Evolutionary conservation across 768 basidiomycete species (phyloP), one percentile per base, ranked within the genome.

Genomic region (Xanthoconium stramineum): DNA sequence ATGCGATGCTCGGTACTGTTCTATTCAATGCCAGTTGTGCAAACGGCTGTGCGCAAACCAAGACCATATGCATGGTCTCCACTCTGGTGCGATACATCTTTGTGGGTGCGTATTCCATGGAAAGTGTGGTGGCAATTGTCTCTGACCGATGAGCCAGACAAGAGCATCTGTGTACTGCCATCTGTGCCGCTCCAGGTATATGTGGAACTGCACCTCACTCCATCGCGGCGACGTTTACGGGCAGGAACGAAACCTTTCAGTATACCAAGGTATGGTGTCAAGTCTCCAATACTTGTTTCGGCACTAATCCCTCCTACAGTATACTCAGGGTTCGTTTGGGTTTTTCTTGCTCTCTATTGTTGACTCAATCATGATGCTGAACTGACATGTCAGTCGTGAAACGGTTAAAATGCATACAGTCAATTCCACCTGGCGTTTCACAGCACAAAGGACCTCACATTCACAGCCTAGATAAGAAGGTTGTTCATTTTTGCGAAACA

Each of bases 191-290:
- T 0, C 61, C 64, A 0, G 84, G 85, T 4, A 24, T 24, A 24
- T 24, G 24, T 24, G 24, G 4, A 24, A 24, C 79, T 0, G 72
- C 77, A 0, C 85, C 85, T 0, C 78, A 81, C 50, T 80, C 83
- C 0, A 77, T 86, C 35, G 80, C 84, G 61, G 81, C 83, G 6
- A 84, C 82, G 0, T 86, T 86, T 60, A 79, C 77, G 0, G 85
- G 84, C 0, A 72, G 67, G 55, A 80, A 85, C 47, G 81, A 84
- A 55, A 83, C 78, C 0, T 86, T 85, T 60, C 78, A 82, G 61
- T 86, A 83, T 50, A 86, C 85, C 0, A 86, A 85, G 75, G 85
- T 82, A 49, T 29, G 64, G 52, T 43, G 33, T 28, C 19, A 2
- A 10, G 7, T 48, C n/a, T 17, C n/a, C 6, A 9, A 13, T 2